A percentile compares a stretch with the other conserved stretches of the same genome.
Evolutionary conservation across 176 grass and related monocot species (phyloP).

Genomic region (Zoysia pacifica): DNA sequence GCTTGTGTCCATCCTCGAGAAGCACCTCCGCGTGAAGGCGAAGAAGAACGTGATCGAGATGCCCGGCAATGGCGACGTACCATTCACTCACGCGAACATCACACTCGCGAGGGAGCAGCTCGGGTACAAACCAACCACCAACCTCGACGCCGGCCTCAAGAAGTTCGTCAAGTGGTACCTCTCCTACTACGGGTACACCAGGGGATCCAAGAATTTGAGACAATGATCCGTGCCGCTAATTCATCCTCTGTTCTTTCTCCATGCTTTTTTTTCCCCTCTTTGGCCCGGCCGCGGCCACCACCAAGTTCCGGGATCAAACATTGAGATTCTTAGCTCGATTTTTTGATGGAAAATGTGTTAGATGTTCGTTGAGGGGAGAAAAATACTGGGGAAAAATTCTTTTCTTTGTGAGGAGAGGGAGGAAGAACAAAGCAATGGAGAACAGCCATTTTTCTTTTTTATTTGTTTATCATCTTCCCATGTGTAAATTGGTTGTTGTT

Average conservation of each 20-base stretch:
- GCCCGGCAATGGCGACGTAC: slow-evolving; percentile 91
- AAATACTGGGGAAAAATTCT: slow-evolving; percentile 17
- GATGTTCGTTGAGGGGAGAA: slow-evolving; percentile 22
- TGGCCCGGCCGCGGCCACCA: slow-evolving; percentile 18
- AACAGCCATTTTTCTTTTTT: background rate
- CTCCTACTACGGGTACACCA: slow-evolving; percentile 87
- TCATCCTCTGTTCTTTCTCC: background rate
- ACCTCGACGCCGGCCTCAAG: slow-evolving; percentile 76
- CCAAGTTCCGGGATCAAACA: slow-evolving; percentile 29
- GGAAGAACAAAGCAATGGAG: slow-evolving; percentile 40
- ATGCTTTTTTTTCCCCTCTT: background rate
- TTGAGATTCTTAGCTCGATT: slow-evolving; percentile 48
- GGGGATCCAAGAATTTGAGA: slow-evolving; percentile 63
- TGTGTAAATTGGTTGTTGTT: slow-evolving; percentile 40
- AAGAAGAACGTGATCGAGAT: slow-evolving; percentile 79
- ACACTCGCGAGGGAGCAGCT: slow-evolving; percentile 63
- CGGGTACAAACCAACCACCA: slow-evolving; percentile 81
- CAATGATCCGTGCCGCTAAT: slow-evolving; percentile 35
- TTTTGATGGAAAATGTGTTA: slow-evolving; percentile 45
- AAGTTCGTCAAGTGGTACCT: slow-evolving; percentile 97
- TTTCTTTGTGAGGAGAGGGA: slow-evolving; percentile 2
- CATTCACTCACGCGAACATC: slow-evolving; percentile 92
- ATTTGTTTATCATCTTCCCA: background rate
- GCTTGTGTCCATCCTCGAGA: slow-evolving; percentile 81
- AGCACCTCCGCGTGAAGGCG: slow-evolving; percentile 73